Conservation (phyloP, 2,329 filamentous ascomycete genomes). For the Colletotrichum spaethianum region DNA sequence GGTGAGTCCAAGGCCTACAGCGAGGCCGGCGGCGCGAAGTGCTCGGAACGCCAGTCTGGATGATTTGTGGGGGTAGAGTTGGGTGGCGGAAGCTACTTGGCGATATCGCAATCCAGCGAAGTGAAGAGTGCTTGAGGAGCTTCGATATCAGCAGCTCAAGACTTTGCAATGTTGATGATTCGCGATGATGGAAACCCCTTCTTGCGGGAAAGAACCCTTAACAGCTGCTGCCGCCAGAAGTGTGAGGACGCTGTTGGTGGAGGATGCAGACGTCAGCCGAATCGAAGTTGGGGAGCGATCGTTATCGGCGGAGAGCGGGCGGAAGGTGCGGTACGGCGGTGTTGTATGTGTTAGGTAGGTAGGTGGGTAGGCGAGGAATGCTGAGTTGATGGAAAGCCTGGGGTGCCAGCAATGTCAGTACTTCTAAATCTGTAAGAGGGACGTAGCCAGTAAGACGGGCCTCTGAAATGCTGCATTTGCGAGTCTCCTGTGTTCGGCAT, state of each 20-base stretch:
- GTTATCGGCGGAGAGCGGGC: conserved; percentile 33
- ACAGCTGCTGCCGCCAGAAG: background rate
- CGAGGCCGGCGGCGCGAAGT: conserved; percentile 67
- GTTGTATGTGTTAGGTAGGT: conserved; percentile 14
- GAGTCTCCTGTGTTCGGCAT: conserved; percentile 7
- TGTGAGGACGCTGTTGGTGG: conserved; percentile 8
- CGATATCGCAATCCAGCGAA: background rate
- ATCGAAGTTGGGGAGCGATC: conserved; percentile 13
- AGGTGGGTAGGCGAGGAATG: background rate
- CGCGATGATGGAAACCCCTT: background rate
- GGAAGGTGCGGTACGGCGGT: conserved; percentile 23
- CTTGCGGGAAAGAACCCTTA: background rate
- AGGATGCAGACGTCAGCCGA: conserved; percentile 25
- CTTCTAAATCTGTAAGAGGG: background rate
- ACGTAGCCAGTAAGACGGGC: conserved; percentile 1
- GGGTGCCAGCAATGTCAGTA: conserved; percentile 4
- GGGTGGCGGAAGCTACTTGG: background rate
- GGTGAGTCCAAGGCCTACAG: conserved; percentile 71
- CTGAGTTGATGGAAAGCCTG: conserved; percentile 17
- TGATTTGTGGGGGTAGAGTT: conserved; percentile 35
- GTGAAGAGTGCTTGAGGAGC: conserved; percentile 4
- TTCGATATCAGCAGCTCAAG: background rate
- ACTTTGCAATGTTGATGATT: no score
- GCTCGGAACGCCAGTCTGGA: conserved; percentile 70
- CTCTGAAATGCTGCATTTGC: background rate